A percentile compares a stretch with the other conserved stretches of the same genome.
phyloP scores from a whole-genome alignment of 768 basidiomycete genomes.

The Russula sp. region DNA sequence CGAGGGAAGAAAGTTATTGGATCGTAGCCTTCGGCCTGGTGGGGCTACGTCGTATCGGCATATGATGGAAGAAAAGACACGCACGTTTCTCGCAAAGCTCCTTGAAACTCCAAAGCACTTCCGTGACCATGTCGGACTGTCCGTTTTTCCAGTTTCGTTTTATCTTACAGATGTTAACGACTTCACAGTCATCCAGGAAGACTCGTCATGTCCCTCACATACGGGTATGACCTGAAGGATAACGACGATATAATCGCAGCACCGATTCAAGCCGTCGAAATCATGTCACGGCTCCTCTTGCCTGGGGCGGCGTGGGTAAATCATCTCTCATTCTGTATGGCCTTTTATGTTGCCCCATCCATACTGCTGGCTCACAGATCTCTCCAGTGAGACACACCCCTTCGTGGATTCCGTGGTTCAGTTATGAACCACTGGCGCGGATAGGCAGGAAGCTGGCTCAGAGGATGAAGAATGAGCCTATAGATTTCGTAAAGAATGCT shows the following conservation, averaged over 20 bases:
- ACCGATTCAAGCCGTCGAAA: neutral
- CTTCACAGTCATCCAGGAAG: neutral
- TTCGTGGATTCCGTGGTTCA: slow-evolving; percentile 11
- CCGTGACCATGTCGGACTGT: neutral
- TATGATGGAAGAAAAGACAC: slow-evolving; percentile 6
- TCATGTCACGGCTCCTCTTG: neutral
- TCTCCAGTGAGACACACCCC: slow-evolving; percentile 8
- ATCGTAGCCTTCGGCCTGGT: slow-evolving; percentile 4
- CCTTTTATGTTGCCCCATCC: no score
- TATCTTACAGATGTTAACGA: neutral
- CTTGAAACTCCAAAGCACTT: neutral
- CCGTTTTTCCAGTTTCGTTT: neutral
- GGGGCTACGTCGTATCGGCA: neutral
- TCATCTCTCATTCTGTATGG: slow-evolving; percentile 12
- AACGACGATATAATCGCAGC: neutral
- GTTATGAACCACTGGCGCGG: neutral
- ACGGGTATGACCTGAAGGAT: slow-evolving; percentile 5
- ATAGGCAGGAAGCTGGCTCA: neutral
- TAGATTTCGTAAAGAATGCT: slow-evolving; percentile 9
- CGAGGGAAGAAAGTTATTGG: neutral
- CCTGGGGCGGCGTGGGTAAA: slow-evolving; percentile 7
- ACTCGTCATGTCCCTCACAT: slow-evolving; percentile 3
- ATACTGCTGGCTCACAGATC: neutral
- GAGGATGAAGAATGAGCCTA: slow-evolving; percentile 3
- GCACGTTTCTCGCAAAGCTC: neutral